Percentiles rank a stretch among this genome's conserved stretches.
Evolutionary conservation across 805 yeast species (phyloP).

Genomic region (Metschnikowia corniflorae): DNA sequence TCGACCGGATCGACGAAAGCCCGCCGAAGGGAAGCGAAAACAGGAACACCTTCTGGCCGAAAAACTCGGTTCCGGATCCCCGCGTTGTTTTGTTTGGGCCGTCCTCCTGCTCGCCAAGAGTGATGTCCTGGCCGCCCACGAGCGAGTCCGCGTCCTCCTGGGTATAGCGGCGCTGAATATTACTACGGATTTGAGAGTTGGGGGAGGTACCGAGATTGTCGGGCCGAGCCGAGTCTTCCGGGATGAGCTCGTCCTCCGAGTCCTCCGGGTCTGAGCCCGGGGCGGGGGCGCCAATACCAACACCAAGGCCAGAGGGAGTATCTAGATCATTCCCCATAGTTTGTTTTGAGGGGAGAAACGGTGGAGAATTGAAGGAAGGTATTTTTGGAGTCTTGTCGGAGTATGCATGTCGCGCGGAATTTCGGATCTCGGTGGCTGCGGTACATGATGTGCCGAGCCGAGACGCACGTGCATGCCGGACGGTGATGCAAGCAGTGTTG

Average conservation of each 20-base stretch:
- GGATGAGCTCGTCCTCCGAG: too few species aligned
- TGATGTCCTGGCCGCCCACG: conserved; percentile 46
- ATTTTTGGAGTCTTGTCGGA: too few species aligned
- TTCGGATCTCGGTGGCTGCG: too few species aligned
- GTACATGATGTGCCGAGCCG: too few species aligned
- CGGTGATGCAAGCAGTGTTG: too few species aligned
- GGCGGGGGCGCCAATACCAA: conserved; percentile 2
- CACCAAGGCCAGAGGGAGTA: too few species aligned
- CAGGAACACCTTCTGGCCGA: conserved; percentile 43
- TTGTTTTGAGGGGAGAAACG: too few species aligned
- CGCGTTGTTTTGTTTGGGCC: neutral
- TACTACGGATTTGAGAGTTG: neutral
- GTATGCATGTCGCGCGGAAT: too few species aligned
- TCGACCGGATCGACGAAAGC: conserved; percentile 25
- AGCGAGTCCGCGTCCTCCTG: conserved; percentile 41
- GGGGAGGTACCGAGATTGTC: neutral
- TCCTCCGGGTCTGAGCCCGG: neutral
- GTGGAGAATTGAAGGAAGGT: too few species aligned
- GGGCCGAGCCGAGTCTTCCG: neutral
- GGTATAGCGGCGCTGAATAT: conserved; percentile 14
- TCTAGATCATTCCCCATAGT: neutral
- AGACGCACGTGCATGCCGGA: too few species aligned
- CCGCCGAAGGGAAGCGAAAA: conserved; percentile 62
- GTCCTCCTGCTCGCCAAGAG: conserved; percentile 8
- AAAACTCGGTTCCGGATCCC: conserved; percentile 5